Evolutionary conservation across 75 land plant species (phyloP).

Genomic region (Ceratopteris richardii): DNA sequence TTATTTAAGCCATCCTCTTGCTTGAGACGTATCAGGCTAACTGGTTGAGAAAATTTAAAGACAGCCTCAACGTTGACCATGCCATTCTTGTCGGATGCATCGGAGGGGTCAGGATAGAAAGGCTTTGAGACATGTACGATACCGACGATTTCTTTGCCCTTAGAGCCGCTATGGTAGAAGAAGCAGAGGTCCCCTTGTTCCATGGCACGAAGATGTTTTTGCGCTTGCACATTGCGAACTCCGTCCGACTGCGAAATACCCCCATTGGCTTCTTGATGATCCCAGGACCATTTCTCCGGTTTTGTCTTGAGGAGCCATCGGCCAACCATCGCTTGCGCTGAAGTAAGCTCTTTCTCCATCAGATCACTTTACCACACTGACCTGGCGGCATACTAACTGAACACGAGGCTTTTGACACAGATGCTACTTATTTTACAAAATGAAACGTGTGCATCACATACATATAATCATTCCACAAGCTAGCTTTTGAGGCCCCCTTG

Average conservation of each 20-base stretch:
- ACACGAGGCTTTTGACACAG: too few relatives aligned
- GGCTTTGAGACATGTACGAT: conserved; percentile 45
- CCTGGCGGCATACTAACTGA: too few relatives aligned
- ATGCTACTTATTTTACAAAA: too few relatives aligned
- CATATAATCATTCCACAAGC: too few relatives aligned
- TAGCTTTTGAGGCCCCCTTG: too few relatives aligned
- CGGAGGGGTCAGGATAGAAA: conserved; percentile 37
- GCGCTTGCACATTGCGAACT: conserved; percentile 83
- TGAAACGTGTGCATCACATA: too few relatives aligned
- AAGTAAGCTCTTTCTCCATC: too few relatives aligned
- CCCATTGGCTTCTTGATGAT: conserved; percentile 47
- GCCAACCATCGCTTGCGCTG: conserved; percentile 1
- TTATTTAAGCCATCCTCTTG: conserved; percentile 6
- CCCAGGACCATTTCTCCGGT: conserved; percentile 86
- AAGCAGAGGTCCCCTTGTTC: conserved; percentile 58
- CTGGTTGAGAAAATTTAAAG: conserved; percentile 38
- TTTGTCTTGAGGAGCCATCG: conserved; percentile 89
- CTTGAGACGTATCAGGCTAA: conserved; percentile 57
- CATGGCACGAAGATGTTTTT: conserved; percentile 60
- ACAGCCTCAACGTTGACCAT: conserved; percentile 74
- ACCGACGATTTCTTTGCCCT: conserved; percentile 55
- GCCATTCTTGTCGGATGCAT: conserved; percentile 19
- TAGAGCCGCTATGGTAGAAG: conserved; percentile 84
- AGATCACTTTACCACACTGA: too few relatives aligned
- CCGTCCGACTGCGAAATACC: conserved; percentile 78